Evolutionary conservation across 225 moss, liverwort and hornwort genomes (phyloP).

Genomic region (Polytrichum commune): DNA sequence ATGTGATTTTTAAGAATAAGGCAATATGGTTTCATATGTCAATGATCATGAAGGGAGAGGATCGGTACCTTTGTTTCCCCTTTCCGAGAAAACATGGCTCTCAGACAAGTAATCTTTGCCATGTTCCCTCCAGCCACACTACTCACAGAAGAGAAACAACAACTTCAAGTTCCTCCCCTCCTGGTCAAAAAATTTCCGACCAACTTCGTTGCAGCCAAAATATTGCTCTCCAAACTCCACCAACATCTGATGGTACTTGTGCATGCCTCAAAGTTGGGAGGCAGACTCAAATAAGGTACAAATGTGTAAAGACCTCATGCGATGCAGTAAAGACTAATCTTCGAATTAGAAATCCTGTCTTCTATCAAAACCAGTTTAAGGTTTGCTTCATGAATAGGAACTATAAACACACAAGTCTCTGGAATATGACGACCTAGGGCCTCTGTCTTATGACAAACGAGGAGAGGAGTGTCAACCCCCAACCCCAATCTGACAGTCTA

Average conservation of each 20-base stretch:
- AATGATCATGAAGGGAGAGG: too few species aligned
- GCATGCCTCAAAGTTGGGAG: constrained; percentile 15
- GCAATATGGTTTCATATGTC: too few species aligned
- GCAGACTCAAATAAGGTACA: background rate
- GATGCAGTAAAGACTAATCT: background rate
- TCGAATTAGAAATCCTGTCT: background rate
- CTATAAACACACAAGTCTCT: constrained; percentile 3
- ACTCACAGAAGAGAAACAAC: constrained; percentile 20
- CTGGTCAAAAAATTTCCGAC: constrained; percentile 21
- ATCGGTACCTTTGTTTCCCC: constrained; percentile 58
- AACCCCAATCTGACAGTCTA: constrained; percentile 73
- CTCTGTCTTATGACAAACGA: constrained; percentile 24
- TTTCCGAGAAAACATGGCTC: constrained; percentile 74
- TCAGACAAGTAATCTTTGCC: constrained; percentile 69
- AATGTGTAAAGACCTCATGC: background rate
- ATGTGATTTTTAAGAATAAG: too few species aligned
- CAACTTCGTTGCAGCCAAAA: constrained; percentile 14
- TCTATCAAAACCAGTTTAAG: background rate
- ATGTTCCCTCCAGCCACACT: constrained; percentile 39
- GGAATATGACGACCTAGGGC: constrained; percentile 2
- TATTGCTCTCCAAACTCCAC: constrained; percentile 35
- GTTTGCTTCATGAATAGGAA: background rate
- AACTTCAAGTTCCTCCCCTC: constrained; percentile 22
- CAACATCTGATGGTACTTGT: constrained; percentile 16
- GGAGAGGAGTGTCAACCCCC: constrained; percentile 48